Percentiles rank a stretch among this genome's conserved stretches.
These are phyloP conservation scores for Xylariaceae sp. DNA, from an alignment of 2,329 filamentous ascomycete species.

Conservation along the genomic window DNA sequence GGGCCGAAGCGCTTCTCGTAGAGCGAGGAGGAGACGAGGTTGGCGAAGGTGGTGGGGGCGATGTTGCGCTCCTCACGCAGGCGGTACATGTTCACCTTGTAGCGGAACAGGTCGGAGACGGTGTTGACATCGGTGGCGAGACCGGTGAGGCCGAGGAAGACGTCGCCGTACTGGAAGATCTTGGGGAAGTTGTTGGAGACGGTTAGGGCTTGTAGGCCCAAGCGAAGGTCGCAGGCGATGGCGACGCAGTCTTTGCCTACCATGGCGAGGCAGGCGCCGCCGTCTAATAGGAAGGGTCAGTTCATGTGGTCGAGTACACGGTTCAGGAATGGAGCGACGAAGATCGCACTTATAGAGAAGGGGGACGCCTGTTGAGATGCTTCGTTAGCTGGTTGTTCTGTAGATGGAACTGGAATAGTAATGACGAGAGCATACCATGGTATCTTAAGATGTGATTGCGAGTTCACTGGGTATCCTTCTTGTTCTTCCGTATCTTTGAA, in stretches of 20 bases:
- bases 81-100: conserved; percentile 99
- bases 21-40: conserved; percentile 84
- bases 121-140: conserved; percentile 94
- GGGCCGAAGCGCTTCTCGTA: conserved; percentile 97
- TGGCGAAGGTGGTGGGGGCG: conserved; percentile 89
- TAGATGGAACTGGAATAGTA: conserved; percentile 9
- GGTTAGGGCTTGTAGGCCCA: conserved; percentile 92
- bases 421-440: conserved; percentile 28
- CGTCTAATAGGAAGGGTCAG: conserved; percentile 44
- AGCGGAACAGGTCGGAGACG: conserved; percentile 94
- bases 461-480: too few species aligned
- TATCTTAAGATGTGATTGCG: conserved; percentile 4
- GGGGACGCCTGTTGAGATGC: conserved; percentile 64
- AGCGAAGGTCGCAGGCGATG: conserved; percentile 97
- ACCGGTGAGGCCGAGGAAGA: conserved; percentile 92
- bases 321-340: conserved; percentile 4
- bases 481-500: too few species aligned
- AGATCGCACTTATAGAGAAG: conserved; percentile 83
- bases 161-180: conserved; percentile 95
- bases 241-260: conserved; percentile 99
- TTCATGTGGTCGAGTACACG: too few species aligned
- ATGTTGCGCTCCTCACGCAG: conserved; percentile 97
- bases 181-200: conserved; percentile 99
- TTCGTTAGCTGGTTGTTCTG: conserved; percentile 28
- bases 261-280: conserved; percentile 97